Base-by-base conservation (phyloP, 2,329 filamentous ascomycete genomes). In the Chaetomiaceae sp. region DNA sequence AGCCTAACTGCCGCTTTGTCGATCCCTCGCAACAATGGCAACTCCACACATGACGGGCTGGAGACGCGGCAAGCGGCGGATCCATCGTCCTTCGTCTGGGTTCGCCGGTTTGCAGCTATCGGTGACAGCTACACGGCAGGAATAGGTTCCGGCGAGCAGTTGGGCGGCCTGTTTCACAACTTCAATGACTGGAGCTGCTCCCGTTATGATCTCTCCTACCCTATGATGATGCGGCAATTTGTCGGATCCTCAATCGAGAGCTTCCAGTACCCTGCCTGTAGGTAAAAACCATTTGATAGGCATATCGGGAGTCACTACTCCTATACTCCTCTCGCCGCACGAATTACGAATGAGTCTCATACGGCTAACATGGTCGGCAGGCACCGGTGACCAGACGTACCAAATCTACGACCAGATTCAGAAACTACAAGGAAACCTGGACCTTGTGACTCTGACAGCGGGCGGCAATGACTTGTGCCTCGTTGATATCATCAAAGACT, bases 401-500 rank as follows among this genome's bases (percentile, higher is more conserved):
- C 43, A 46, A 18, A 36, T 46, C 43, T 46, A 21, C 30, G 20
- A 46, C 20, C 43, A 46, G n/a, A 46, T 46, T 30, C 34, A 46
- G 30, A 21, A 5, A 3, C 43, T 46, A 11, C 13, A 16, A 13
- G 43, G 43, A 5, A 36, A 36, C 30, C 20, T 46, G 5, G 43
- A 46, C 21, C 20, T 46, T 20, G 30, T 46, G 20, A 46, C 43
- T 2, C 13, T 46, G 8, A 46, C 43, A 14, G 43, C 43, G 13
- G 43, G 43, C 20, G 43, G 43, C 1, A 46, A 46, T 13, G 43
- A 46, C 20, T 10, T 46, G 30, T 46, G 43, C 13, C 30, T 46
- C 20, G 43, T 46, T 2, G 43, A 46, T 20, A 46, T 46, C 43
- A 46, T 46, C 43, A 46, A 46, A 11, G 43, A 46, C 20, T 46